Conservation (phyloP, 2,329 filamentous ascomycete genomes). For the Fusarium pilosicola region DNA sequence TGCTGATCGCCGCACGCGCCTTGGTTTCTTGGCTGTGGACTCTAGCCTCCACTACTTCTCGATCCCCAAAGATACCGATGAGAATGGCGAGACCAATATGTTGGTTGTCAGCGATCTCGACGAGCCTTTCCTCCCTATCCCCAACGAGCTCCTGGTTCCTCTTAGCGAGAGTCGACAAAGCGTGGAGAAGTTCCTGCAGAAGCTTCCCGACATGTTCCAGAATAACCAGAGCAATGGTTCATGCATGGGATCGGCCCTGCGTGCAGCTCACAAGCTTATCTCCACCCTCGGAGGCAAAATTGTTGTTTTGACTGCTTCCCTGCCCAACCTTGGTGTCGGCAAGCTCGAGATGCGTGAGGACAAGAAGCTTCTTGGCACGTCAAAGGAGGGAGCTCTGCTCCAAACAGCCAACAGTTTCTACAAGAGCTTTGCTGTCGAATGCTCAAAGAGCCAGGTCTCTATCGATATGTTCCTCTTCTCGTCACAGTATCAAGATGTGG, state of each 20-base stretch:
- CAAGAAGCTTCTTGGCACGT: conserved; percentile 93
- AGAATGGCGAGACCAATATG: conserved; percentile 87
- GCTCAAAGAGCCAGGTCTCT: conserved; percentile 98
- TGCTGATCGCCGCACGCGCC: conserved; percentile 87
- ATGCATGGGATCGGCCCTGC: conserved; percentile 93
- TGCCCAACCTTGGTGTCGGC: conserved; percentile 90
- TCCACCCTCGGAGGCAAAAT: conserved; percentile 95
- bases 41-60: conserved; percentile 96
- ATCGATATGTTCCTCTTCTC: conserved; percentile 99
- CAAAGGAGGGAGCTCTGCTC: conserved; percentile 86
- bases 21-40: conserved; percentile 96
- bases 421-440: conserved; percentile 98
- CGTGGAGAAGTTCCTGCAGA: conserved; percentile 89
- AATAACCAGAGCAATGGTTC: conserved; percentile 89
- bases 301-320: conserved; percentile 85
- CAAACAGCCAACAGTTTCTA: conserved; percentile 97
- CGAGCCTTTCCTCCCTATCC: conserved; percentile 95
- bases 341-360: conserved; percentile 95
- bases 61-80: conserved; percentile 87
- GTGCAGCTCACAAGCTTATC: conserved; percentile 95
- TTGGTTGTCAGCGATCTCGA: conserved; percentile 94
- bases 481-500: conserved; percentile 96
- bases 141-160: conserved; percentile 89
- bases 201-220: conserved; percentile 96
- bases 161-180: conserved; percentile 89